Conservation (phyloP, 257 asterid genomes). For the Apocynum venetum region DNA sequence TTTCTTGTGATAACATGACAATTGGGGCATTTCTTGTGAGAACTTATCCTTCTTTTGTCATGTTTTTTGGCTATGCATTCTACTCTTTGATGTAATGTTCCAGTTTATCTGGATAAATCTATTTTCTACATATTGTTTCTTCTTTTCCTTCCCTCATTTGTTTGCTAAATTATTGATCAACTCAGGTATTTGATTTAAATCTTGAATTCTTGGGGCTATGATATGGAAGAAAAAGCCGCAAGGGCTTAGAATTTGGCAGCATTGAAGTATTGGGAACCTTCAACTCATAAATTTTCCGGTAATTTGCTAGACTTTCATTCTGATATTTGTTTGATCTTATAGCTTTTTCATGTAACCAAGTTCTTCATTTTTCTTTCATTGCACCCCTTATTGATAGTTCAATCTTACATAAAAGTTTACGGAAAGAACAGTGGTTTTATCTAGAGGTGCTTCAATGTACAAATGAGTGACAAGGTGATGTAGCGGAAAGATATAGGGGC, state of each 20-base stretch:
- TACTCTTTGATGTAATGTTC: constrained; percentile 10
- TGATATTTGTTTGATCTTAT: neutral
- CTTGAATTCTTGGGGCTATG: constrained; percentile 71
- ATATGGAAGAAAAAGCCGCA: constrained; percentile 97
- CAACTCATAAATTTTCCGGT: constrained; percentile 92
- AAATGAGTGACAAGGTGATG: constrained; percentile 92
- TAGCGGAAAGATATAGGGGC: too few species aligned
- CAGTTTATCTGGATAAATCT: constrained; percentile 83
- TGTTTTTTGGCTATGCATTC: constrained; percentile 31
- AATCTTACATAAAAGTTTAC: constrained; percentile 8
- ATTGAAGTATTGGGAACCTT: constrained; percentile 94
- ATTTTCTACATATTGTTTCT: neutral
- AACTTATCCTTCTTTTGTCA: neutral
- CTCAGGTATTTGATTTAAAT: neutral
- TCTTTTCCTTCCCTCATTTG: neutral
- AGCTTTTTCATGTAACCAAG: neutral
- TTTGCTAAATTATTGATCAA: constrained; percentile 6
- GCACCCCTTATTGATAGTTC: neutral
- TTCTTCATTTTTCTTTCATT: neutral
- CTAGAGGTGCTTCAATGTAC: constrained; percentile 97
- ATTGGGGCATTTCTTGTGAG: too few species aligned
- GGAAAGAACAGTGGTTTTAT: constrained; percentile 97
- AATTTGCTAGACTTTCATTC: constrained; percentile 4
- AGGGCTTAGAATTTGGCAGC: constrained; percentile 97
- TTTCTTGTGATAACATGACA: too few species aligned